Base-by-base conservation (phyloP, 2,329 filamentous ascomycete genomes). In the Periconia macrospinosa region DNA sequence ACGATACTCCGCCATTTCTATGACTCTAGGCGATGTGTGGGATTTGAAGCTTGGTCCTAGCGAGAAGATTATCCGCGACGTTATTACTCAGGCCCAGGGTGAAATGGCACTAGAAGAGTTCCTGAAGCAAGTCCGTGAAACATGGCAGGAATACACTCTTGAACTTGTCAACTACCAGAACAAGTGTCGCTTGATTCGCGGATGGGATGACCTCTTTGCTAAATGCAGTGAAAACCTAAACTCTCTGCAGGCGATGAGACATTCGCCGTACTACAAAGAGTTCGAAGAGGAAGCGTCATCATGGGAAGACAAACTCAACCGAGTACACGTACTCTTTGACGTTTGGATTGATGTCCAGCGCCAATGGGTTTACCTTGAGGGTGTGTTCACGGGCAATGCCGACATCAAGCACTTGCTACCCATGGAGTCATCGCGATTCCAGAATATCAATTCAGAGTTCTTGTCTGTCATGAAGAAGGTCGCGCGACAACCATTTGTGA, bases 331-430 rank as follows among this genome's bases (percentile, higher is more conserved):
- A 15, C 83, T 99, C 10, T 99, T 99, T 68, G 94, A 99, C 73
- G 92, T 99, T 15, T 99, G 95, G 95, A 99, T 99, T 65, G 95
- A 99, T 76, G 95, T 99, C n/a, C 94, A 99, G 75, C 89, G 95
- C 57, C 94, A 99, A 77, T 99, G 94, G 94, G 94, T 99, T 8
- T 99, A 99, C 73, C 85, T 99, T 6, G 95, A 99, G 76, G 94
- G 94, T 61, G 94, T 99, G 33, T 99, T 99, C 72, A 97, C 93
- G 1, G 94, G 94, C 54, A 99, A 99, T 70, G 93, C 91, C 40
- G 94, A 99, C 69, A 99, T 99, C 80, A 99, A 97, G 77, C 93
- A 97, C 73, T 81, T 99, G 48, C 84, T 99, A 19, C 95, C 95
- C 5, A 92, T 96, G 58, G 94, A 99, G 72, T 97, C 94, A 1